A percentile compares a stretch with the other conserved stretches of the same genome.
phyloP scores from a whole-genome alignment of 2,329 filamentous ascomycete genomes.

The Fusarium sp. region DNA sequence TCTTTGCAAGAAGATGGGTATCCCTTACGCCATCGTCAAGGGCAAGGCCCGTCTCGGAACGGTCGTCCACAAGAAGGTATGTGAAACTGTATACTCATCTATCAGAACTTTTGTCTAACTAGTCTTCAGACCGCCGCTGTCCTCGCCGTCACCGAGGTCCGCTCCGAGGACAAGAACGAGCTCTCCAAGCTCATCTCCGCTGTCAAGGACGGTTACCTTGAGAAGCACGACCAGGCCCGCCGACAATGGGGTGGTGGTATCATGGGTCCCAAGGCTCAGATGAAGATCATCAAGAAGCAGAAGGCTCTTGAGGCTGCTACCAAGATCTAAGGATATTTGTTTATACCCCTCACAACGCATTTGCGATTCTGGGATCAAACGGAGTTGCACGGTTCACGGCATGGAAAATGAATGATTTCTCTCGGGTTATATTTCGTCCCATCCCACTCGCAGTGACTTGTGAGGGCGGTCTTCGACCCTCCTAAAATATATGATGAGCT shows the following conservation, averaged over 20 bases:
- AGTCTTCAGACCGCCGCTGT: constrained; percentile 91
- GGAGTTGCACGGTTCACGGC: constrained; percentile 59
- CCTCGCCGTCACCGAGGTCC: constrained; percentile 95
- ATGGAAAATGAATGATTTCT: constrained; percentile 60
- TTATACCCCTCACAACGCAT: constrained; percentile 58
- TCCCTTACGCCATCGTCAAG: constrained; percentile 99
- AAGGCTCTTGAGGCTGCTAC: constrained; percentile 95
- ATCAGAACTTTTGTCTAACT: constrained; percentile 46
- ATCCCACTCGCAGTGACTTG: constrained; percentile 49
- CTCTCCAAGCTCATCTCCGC: constrained; percentile 95
- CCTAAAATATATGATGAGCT: constrained; percentile 55
- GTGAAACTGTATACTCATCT: constrained; percentile 24
- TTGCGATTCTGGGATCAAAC: constrained; percentile 56
- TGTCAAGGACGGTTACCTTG: constrained; percentile 97
- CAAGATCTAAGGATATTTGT: constrained; percentile 83
- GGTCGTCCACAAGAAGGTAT: constrained; percentile 98
- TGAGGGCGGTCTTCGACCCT: constrained; percentile 49
- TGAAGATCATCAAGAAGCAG: constrained; percentile 83
- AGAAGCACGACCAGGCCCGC: constrained; percentile 92
- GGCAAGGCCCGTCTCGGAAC: constrained; percentile 99
- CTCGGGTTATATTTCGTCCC: constrained; percentile 52
- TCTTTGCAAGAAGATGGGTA: constrained; percentile 99
- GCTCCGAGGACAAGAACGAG: constrained; percentile 98
- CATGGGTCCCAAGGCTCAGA: constrained; percentile 95
- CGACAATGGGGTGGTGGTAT: constrained; percentile 99